Conservation (phyloP, 2,329 filamentous ascomycete species). For the Aspergillus costaricaensis region DNA sequence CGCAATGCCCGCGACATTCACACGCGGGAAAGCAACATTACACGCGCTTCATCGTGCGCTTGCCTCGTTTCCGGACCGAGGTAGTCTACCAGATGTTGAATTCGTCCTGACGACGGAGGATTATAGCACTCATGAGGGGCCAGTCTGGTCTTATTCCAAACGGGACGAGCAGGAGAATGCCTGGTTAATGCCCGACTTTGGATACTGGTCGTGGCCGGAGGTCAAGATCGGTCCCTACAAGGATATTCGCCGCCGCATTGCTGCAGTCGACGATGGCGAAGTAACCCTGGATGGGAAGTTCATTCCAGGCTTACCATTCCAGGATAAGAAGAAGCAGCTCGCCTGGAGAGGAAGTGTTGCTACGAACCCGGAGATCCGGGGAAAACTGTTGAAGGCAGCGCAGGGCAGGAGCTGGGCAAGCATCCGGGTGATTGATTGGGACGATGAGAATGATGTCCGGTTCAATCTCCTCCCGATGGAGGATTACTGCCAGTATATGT, state of each 20-base stretch:
- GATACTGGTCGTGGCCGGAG: constrained; percentile 57
- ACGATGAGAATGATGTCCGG: constrained; percentile 39
- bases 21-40: constrained; percentile 46
- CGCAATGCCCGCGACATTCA: constrained; percentile 36
- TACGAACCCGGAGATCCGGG: constrained; percentile 41
- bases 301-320: constrained; percentile 25
- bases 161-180: constrained; percentile 40
- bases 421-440: constrained; percentile 47
- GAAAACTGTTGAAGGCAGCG: constrained; percentile 42
- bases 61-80: constrained; percentile 39
- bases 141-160: constrained; percentile 50
- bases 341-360: constrained; percentile 52
- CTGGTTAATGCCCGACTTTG: constrained; percentile 59
- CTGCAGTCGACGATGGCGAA: constrained; percentile 38
- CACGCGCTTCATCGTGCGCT: constrained; percentile 53
- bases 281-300: constrained; percentile 22
- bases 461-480: constrained; percentile 52
- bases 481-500: constrained; percentile 59
- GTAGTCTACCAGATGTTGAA: constrained; percentile 51
- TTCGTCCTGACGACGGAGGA: constrained; percentile 54
- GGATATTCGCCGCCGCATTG: constrained; percentile 44
- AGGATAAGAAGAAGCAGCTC: constrained; percentile 48
- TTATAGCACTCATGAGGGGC: constrained; percentile 33
- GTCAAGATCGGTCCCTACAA: constrained; percentile 48
- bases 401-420: constrained; percentile 50